These are phyloP conservation scores for Salicornia ramosissima DNA, from an alignment of 148 eudicot species.

Conservation along the genomic window DNA sequence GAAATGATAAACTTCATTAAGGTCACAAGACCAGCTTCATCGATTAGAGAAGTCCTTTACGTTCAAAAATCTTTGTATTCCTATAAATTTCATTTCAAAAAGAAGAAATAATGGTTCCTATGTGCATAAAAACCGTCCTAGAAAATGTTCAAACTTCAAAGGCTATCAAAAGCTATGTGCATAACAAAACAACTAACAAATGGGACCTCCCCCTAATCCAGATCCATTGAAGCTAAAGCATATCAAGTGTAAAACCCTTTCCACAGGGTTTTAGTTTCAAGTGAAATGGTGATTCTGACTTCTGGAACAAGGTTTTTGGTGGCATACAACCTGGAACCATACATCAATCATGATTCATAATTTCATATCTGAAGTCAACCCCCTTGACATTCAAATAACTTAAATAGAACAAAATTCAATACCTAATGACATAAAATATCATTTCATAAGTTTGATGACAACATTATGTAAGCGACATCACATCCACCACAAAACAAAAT, in stretches of 20 bases:
- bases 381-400: background rate
- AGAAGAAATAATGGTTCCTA: background rate
- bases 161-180: background rate
- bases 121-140: background rate
- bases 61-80: too few relatives aligned
- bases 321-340: background rate
- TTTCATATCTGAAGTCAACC: background rate
- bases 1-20: background rate
- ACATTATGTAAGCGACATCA: background rate
- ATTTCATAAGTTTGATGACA: background rate
- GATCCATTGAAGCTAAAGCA: background rate
- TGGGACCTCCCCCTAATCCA: background rate
- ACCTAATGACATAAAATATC: background rate
- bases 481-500: background rate
- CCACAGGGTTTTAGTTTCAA: background rate
- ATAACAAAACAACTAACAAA: background rate
- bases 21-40: background rate
- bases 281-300: background rate
- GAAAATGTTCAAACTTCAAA: too few relatives aligned
- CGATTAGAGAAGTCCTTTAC: background rate
- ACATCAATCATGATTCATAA: background rate
- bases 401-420: too few relatives aligned
- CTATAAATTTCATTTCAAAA: background rate
- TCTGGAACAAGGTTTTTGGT: background rate
- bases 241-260: background rate